Conservation (phyloP, 1,139 yeast species). For the Diutina mesorugosa region DNA sequence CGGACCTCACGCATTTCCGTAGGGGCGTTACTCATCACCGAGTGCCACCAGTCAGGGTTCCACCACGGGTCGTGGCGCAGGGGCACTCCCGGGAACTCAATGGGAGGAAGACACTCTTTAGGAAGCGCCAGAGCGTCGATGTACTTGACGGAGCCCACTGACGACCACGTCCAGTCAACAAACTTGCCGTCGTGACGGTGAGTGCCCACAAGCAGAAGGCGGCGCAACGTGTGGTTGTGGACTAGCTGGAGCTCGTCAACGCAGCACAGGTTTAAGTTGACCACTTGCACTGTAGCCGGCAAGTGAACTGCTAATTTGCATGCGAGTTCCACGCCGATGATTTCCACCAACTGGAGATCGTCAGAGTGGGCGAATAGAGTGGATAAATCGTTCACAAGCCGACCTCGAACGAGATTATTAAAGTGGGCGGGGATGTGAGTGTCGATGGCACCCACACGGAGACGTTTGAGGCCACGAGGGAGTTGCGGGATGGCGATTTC, state of each 20-base stretch:
- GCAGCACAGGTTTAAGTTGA: background rate
- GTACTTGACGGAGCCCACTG: background rate
- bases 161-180: background rate
- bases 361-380: background rate
- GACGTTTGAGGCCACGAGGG: background rate
- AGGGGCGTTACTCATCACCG: background rate
- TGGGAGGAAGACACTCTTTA: background rate
- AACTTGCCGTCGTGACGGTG: background rate
- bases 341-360: background rate
- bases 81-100: background rate
- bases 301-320: background rate
- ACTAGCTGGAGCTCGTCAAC: background rate
- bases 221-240: background rate
- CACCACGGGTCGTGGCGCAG: background rate
- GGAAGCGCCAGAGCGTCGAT: background rate
- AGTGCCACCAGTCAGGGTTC: background rate
- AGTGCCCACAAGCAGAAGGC: background rate
- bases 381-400: background rate
- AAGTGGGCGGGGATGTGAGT: background rate
- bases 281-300: background rate
- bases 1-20: background rate
- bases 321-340: background rate
- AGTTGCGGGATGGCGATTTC: background rate
- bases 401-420: background rate
- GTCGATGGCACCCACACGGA: background rate